A percentile compares a stretch with the other conserved stretches of the same genome.
Conservation (phyloP, 352 stramenopile species). For the Pythium insidiosum region DNA sequence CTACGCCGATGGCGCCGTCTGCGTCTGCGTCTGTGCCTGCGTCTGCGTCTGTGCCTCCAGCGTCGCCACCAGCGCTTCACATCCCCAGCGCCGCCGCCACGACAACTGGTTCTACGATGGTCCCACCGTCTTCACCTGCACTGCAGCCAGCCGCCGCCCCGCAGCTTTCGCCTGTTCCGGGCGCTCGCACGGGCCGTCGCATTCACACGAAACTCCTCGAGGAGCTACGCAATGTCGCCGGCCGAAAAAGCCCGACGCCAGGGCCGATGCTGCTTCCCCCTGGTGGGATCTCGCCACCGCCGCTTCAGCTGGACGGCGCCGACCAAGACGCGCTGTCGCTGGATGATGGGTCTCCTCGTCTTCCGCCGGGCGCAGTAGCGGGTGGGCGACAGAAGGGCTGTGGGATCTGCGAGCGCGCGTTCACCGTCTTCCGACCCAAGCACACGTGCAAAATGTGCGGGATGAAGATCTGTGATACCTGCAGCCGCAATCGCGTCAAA, state of each 20-base stretch:
- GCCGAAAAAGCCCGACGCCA: conserved; percentile 20
- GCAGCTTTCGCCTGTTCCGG: conserved; percentile 8
- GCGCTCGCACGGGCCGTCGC: conserved; percentile 8
- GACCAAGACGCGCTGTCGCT: conserved; percentile 3
- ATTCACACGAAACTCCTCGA: conserved; percentile 55
- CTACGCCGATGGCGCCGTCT: too few species aligned
- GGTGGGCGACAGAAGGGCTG: conserved; percentile 33
- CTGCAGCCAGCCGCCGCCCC: neutral
- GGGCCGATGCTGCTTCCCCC: conserved; percentile 2
- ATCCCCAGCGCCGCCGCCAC: neutral
- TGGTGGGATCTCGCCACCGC: conserved; percentile 1
- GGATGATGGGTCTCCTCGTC: conserved; percentile 3
- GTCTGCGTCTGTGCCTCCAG: too few species aligned
- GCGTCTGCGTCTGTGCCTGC: too few species aligned
- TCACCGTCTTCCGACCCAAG: conserved; percentile 74
- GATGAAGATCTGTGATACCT: conserved; percentile 75
- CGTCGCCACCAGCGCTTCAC: too few species aligned
- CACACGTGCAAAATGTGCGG: conserved; percentile 73
- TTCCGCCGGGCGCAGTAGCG: neutral
- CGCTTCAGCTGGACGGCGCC: neutral
- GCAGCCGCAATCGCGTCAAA: conserved; percentile 76
- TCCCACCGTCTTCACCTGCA: conserved; percentile 1
- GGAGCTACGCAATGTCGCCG: conserved; percentile 42
- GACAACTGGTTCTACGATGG: neutral
- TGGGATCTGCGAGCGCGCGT: conserved; percentile 59